Evolutionary conservation across 805 yeast species (phyloP).

Genomic region (Candida broadrunensis): DNA sequence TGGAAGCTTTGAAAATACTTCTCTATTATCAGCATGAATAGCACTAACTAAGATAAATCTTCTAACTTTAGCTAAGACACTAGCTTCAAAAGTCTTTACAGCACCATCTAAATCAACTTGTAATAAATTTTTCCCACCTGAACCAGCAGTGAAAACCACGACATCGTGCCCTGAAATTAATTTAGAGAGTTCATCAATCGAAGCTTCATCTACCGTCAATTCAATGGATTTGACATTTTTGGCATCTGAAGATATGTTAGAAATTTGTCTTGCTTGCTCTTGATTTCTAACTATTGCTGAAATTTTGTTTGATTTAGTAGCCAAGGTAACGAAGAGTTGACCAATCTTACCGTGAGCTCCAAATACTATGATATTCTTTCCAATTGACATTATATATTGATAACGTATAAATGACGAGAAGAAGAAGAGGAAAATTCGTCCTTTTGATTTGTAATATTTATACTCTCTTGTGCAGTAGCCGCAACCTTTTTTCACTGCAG

Average conservation of each 20-base stretch:
- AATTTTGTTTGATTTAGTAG: conserved; percentile 26
- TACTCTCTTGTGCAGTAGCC: too few species aligned
- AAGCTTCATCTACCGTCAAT: conserved; percentile 36
- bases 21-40: conserved; percentile 49
- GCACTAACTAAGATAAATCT: conserved; percentile 58
- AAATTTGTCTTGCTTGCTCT: conserved; percentile 43
- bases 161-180: conserved; percentile 49
- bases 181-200: conserved; percentile 29
- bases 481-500: too few species aligned
- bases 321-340: conserved; percentile 36
- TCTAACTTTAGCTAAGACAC: conserved; percentile 38
- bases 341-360: conserved; percentile 70
- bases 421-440: background rate
- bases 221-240: conserved; percentile 27
- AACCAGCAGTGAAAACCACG: conserved; percentile 61
- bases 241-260: conserved; percentile 28
- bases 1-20: conserved; percentile 14
- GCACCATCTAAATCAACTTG: conserved; percentile 64
- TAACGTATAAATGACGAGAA: background rate
- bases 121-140: conserved; percentile 53
- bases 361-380: conserved; percentile 26
- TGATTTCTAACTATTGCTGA: conserved; percentile 44
- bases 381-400: background rate
- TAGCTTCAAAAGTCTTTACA: conserved; percentile 54
- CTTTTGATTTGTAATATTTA: background rate